Evolutionary conservation across 2,329 filamentous ascomycete species (phyloP).

Genomic region (Fusarium goolgardi): DNA sequence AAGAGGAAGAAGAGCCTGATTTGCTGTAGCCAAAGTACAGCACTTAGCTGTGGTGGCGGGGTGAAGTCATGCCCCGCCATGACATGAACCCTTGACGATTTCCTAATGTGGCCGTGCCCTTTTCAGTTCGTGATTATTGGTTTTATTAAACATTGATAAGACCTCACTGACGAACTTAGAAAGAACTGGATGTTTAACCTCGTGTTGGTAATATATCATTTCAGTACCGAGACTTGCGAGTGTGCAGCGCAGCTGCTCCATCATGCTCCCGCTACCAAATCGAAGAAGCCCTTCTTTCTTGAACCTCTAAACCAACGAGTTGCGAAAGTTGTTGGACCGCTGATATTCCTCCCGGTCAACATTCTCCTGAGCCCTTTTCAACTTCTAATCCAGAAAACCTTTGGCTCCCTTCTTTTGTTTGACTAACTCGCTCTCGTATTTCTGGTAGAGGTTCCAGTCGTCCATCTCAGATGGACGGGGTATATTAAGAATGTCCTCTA

Average conservation of each 20-base stretch:
- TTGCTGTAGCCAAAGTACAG: conserved; percentile 1
- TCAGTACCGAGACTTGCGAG: neutral
- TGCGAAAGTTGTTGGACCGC: conserved; percentile 44
- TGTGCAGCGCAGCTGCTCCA: neutral
- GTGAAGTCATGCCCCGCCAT: conserved; percentile 35
- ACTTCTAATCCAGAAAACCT: conserved; percentile 57
- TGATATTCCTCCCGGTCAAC: conserved; percentile 47
- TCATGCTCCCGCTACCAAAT: conserved; percentile 2
- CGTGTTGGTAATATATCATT: conserved; percentile 5
- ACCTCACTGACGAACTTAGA: neutral
- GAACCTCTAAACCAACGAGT: conserved; percentile 38
- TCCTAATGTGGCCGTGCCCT: conserved; percentile 3
- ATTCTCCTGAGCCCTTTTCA: conserved; percentile 49
- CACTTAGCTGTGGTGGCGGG: conserved; percentile 19
- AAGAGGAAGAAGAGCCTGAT: conserved; percentile 12
- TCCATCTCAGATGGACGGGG: conserved; percentile 67
- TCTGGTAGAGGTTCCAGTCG: conserved; percentile 65
- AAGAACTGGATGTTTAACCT: neutral
- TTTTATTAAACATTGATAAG: neutral
- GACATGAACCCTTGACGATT: conserved; percentile 31
- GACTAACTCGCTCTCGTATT: conserved; percentile 58
- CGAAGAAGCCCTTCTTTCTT: conserved; percentile 13
- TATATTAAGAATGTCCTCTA: conserved; percentile 58
- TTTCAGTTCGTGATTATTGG: neutral
- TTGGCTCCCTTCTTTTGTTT: conserved; percentile 54